Evolutionary conservation across 768 basidiomycete genomes (phyloP), one percentile per base, ranked within the genome.

Genomic region (Boletus reticulatus): DNA sequence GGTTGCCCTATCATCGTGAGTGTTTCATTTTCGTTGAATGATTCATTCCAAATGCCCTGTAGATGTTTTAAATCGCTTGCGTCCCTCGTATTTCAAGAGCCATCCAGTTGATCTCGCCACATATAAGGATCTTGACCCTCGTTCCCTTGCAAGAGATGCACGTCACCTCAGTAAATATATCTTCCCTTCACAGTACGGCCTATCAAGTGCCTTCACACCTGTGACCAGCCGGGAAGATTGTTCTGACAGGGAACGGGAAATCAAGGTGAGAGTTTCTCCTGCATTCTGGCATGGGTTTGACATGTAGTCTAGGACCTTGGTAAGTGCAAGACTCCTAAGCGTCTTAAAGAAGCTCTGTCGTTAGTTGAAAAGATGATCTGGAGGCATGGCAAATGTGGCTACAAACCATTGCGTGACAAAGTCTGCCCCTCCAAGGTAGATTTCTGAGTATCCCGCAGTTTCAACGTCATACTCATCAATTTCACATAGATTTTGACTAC

Each of bases 91-190:
- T 64, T 62, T 62, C 50, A 72, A 64, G 53, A 72, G 69, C 29
- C 58, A 67, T 11, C 69, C 56, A 27, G 49, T 54, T 17, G 54
- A 68, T 44, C 67, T 67, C 38, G 67, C 61, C 5, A 57, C 57
- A 4, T 76, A 73, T 53, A 62, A 72, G 2, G 79, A 83, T 32
- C 78, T 77, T 1, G 80, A 84, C 57, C 73, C 75, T 27, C 74
- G 72, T 10, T 65, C 73, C 55, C 80, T 80, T 61, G 76, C 75
- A 43, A 76, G 77, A 38, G 69, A 82, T 37, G 79, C 81, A 0
- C 78, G 87, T 39, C 84, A 85, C 59, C 71, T 93, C 1, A 78
- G 88, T 34, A 94, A 94, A 72, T 88, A 93, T 62, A 75, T 98
- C 2, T 96, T 98, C 63, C 85, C 94, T 11, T 78, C 85, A 39